Base-by-base conservation (phyloP, 148 eudicot genomes). In the Dianthus caryophyllus region DNA sequence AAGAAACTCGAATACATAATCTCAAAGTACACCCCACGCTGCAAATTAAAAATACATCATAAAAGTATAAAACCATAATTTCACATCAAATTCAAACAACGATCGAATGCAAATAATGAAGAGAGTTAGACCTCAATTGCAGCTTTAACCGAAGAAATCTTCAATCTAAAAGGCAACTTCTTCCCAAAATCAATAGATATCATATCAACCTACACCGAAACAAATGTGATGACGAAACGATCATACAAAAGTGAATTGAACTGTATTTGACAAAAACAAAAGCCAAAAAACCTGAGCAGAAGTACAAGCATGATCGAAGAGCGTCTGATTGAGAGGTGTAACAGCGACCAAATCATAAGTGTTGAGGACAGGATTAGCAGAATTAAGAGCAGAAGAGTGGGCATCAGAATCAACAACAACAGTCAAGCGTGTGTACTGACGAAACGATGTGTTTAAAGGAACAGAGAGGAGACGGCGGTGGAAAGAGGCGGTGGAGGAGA, bases 21-120 rank as follows among this genome's bases (percentile, higher is more conserved):
- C 78, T 93, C 98, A 74, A 87, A 87, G 73, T 77, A 87, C 17
- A 93, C 81, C 48, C 88, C 98, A 39, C 90, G 82, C 98, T 93
- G 87, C 86, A 80, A 39, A 76, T 65, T 39, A 25, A 22, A 76
- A 64, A 10, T 6, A 36, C 64, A 50, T 30, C 6, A 41, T 59
- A 36, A 18, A 20, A 51, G 46, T 20, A 39, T 50, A 27, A 30
- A 18, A 16, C 30, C 26, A 12, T 22, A 5, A 26, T 41, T 33
- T 33, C 10, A 57, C 26, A n/a, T 8, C 13, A 46, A 41, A 36
- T 16, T 36, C 1, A 31, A 21, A 5, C 25, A 38, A 46, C n/a
- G 46, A 24, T 2, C 33, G 5, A 38, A 58, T 15, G 17, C 38
- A 46, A 5, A 4, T 36, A 31, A 26, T 2, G 57, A 1, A 21